Evolutionary conservation across 495 filamentous ascomycete species (phyloP).

Genomic region (Trichoderma orchidacearum): DNA sequence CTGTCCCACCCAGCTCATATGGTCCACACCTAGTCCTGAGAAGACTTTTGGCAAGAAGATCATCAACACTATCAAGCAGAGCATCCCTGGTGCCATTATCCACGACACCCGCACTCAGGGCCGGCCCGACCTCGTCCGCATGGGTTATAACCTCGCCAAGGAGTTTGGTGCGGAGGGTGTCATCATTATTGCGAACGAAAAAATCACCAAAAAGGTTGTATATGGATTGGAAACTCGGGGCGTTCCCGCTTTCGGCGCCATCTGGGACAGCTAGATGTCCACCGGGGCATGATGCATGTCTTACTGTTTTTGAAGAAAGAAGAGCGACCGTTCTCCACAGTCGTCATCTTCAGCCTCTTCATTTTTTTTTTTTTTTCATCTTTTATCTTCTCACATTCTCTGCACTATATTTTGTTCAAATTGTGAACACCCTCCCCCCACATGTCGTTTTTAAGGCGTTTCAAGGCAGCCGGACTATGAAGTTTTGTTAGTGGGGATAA

Average conservation of each 20-base stretch:
- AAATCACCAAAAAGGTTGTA: slow-evolving; percentile 55
- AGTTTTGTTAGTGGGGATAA: too few relatives aligned
- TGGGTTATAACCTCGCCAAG: slow-evolving; percentile 37
- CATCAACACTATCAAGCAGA: slow-evolving; percentile 24
- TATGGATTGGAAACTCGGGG: slow-evolving; percentile 59
- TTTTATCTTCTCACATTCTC: not conserved
- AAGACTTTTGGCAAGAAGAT: slow-evolving; percentile 31
- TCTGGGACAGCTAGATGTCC: slow-evolving; percentile 42
- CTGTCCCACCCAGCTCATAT: slow-evolving; percentile 32
- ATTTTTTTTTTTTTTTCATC: too few relatives aligned
- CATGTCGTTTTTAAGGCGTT: not conserved
- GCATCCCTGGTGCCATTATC: slow-evolving; percentile 34
- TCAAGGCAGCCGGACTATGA: not conserved
- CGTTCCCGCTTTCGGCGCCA: slow-evolving; percentile 60
- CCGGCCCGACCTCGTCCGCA: slow-evolving; percentile 36
- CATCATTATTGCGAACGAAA: slow-evolving; percentile 64
- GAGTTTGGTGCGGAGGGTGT: slow-evolving; percentile 41
- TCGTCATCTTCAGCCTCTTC: not conserved
- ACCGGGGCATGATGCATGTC: not conserved
- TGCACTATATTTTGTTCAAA: not conserved
- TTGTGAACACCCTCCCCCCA: not conserved
- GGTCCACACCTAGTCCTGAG: slow-evolving; percentile 30
- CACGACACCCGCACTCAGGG: slow-evolving; percentile 31
- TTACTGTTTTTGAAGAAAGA: not conserved
- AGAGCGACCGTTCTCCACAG: not conserved